These are phyloP conservation scores for Lathyrus sativus DNA, from an alignment of 306 rosid genomes.

Conservation along the genomic window DNA sequence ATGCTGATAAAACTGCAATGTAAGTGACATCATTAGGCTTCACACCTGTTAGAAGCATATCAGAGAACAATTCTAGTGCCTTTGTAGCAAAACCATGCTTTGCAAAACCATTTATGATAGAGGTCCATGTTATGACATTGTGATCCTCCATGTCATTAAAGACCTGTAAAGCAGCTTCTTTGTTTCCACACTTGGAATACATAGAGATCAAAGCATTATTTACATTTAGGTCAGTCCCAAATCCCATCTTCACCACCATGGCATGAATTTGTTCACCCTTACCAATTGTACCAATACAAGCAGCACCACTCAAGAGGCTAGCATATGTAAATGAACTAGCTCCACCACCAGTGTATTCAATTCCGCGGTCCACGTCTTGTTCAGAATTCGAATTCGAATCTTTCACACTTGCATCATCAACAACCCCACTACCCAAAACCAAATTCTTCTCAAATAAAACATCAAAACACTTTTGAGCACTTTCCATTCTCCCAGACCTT, in stretches of 20 bases:
- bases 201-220: constrained; percentile 65
- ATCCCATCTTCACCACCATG: constrained; percentile 49
- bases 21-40: constrained; percentile 67
- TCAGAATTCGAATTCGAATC: constrained; percentile 35
- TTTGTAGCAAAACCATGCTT: constrained; percentile 63
- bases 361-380: constrained; percentile 42
- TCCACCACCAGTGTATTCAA: constrained; percentile 45
- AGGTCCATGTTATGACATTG: constrained; percentile 71
- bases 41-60: constrained; percentile 57
- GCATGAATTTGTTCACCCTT: constrained; percentile 73
- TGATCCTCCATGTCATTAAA: constrained; percentile 48
- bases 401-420: constrained; percentile 46
- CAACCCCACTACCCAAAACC: constrained; percentile 39
- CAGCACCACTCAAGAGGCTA: constrained; percentile 71
- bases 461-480: constrained; percentile 54
- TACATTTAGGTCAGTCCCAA: constrained; percentile 38
- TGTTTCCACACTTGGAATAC: constrained; percentile 71
- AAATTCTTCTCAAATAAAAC: constrained; percentile 58
- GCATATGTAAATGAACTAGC: constrained; percentile 57
- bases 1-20: constrained; percentile 69
- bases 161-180: constrained; percentile 58
- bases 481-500: constrained; percentile 60
- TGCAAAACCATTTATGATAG: constrained; percentile 59
- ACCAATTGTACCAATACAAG: constrained; percentile 50
- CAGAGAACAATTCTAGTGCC: constrained; percentile 57